Evolutionary conservation across 2,329 filamentous ascomycete genomes (phyloP).

Genomic region (Ustulina deusta): DNA sequence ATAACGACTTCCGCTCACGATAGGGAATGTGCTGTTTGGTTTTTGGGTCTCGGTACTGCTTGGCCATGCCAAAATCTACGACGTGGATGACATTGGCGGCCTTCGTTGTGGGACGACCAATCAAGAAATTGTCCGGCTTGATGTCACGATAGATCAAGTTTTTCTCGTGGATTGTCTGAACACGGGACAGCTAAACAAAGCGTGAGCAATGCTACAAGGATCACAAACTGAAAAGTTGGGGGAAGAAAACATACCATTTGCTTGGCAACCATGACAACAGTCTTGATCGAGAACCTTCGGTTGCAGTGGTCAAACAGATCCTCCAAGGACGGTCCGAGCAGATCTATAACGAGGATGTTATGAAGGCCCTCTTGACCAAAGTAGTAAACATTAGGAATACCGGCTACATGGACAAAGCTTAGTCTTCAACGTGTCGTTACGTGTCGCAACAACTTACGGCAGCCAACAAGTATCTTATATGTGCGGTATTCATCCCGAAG

Average conservation of each 20-base stretch:
- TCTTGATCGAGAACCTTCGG: constrained; percentile 94
- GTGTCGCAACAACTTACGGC: constrained; percentile 76
- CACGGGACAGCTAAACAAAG: constrained; percentile 79
- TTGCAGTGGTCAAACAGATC: constrained; percentile 98
- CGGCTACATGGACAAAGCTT: constrained; percentile 69
- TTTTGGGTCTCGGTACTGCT: constrained; percentile 98
- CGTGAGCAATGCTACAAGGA: constrained; percentile 19
- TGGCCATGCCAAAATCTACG: constrained; percentile 99
- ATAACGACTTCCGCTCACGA: constrained; percentile 94
- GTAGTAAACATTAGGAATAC: constrained; percentile 99
- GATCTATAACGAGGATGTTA: constrained; percentile 98
- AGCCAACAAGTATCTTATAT: constrained; percentile 99
- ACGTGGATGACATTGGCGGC: constrained; percentile 98
- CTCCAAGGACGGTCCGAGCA: constrained; percentile 93
- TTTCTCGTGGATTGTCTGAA: constrained; percentile 96
- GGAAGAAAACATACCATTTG: constrained; percentile 79
- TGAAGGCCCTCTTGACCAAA: constrained; percentile 98
- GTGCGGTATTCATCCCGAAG: constrained; percentile 98
- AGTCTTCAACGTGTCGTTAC: constrained; percentile 35
- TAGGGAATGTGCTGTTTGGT: constrained; percentile 99
- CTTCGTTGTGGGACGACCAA: constrained; percentile 91
- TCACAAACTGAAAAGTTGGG: not conserved
- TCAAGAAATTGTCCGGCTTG: constrained; percentile 99
- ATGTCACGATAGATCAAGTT: constrained; percentile 99
- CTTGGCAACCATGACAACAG: constrained; percentile 98